phyloP scores from a whole-genome alignment of 805 yeast species.

The Saccharomyces mikatae region DNA sequence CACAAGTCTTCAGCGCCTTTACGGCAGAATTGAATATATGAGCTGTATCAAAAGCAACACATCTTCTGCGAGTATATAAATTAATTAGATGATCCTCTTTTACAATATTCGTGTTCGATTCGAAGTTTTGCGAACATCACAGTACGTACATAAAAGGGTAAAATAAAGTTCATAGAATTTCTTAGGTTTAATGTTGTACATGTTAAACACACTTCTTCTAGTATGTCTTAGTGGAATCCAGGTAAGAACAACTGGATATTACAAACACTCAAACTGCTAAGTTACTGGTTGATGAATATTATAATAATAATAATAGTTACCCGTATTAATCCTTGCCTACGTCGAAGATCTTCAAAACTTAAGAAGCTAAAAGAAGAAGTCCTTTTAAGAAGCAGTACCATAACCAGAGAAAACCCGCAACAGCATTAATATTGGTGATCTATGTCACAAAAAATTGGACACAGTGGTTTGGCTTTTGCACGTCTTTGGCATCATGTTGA shows the following conservation, averaged over 20 bases:
- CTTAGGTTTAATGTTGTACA: too few relatives aligned
- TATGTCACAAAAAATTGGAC: slow-evolving; percentile 32
- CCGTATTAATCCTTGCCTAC: not conserved
- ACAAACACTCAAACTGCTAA: not conserved
- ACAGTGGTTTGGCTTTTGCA: slow-evolving; percentile 68
- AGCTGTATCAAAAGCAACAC: not conserved
- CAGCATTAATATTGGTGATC: not conserved
- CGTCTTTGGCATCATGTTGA: slow-evolving; percentile 96
- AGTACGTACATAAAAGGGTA: not conserved
- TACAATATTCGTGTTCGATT: not conserved
- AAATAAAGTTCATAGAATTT: not conserved
- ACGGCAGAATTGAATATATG: not conserved
- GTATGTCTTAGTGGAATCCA: not conserved
- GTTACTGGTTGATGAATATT: not conserved
- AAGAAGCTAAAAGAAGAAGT: not conserved
- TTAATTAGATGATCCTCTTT: not conserved
- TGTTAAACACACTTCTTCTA: too few relatives aligned
- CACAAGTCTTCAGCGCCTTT: not conserved
- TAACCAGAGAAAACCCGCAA: not conserved
- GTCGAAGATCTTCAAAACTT: not conserved
- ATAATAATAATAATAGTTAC: not conserved
- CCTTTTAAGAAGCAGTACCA: not conserved
- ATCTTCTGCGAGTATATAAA: not conserved
- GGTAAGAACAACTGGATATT: not conserved
- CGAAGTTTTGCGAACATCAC: not conserved